phyloP scores from a whole-genome alignment of 345 rosid species.

The Euphorbia pulcherrima region DNA sequence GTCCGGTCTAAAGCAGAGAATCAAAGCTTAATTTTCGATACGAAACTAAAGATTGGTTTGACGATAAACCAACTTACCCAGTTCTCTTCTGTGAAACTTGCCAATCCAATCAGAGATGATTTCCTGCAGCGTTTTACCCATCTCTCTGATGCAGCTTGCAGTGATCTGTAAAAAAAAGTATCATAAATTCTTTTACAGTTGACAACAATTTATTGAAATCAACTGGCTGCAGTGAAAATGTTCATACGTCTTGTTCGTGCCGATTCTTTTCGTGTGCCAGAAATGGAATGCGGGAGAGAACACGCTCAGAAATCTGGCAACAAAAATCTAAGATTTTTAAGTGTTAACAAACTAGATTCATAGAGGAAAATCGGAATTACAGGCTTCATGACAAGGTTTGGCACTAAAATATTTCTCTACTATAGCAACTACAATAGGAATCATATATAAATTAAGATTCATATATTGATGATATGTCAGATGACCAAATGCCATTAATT shows the following conservation, averaged over 20 bases:
- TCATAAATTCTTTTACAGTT: background rate
- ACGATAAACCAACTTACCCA: conserved; percentile 44
- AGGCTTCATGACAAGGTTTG: background rate
- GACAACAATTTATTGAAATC: background rate
- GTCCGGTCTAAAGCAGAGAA: conserved; percentile 52
- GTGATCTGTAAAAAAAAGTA: conserved; percentile 53
- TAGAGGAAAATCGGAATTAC: background rate
- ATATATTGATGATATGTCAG: no score
- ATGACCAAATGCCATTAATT: background rate
- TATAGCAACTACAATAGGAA: background rate
- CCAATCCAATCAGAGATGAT: conserved; percentile 62
- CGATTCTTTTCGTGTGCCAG: conserved; percentile 68
- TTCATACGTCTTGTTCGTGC: conserved; percentile 78
- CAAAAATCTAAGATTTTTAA: background rate
- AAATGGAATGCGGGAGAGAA: conserved; percentile 57
- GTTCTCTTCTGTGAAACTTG: conserved; percentile 60
- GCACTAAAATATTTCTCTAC: background rate
- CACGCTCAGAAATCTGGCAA: conserved; percentile 59
- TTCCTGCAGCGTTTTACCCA: conserved; percentile 61
- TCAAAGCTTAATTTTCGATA: conserved; percentile 1
- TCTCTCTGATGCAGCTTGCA: conserved; percentile 58
- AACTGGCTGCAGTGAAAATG: background rate
- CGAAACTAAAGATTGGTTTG: background rate
- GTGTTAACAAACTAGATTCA: background rate
- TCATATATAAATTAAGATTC: no score